A percentile compares a stretch with the other conserved stretches of the same genome.
Evolutionary conservation across 805 yeast genomes (phyloP).

Genomic region (Candida nanaspora): DNA sequence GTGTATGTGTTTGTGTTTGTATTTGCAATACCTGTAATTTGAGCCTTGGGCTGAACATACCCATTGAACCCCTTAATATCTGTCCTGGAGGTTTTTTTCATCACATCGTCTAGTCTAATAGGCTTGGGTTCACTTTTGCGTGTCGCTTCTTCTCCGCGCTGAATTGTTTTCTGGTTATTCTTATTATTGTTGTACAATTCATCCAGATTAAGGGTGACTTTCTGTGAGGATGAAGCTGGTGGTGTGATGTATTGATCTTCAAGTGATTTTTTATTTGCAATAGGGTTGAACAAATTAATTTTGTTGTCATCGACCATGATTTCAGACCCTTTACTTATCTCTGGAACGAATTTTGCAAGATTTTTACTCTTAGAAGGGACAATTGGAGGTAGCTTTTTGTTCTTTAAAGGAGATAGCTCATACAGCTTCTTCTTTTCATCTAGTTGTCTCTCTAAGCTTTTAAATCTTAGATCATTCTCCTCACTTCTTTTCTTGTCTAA

Average conservation of each 20-base stretch:
- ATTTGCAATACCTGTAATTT: not conserved
- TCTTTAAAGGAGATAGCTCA: slow-evolving; percentile 12
- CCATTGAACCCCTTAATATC: slow-evolving; percentile 1
- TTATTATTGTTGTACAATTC: slow-evolving; percentile 2
- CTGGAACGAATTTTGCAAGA: slow-evolving; percentile 4
- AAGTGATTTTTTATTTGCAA: not conserved
- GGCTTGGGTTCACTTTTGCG: slow-evolving; percentile 14
- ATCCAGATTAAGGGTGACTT: slow-evolving; percentile 5
- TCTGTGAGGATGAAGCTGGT: slow-evolving; percentile 3
- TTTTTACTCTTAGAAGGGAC: slow-evolving; percentile 18
- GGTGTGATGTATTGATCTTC: not conserved
- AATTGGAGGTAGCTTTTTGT: slow-evolving; percentile 18
- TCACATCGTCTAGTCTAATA: slow-evolving; percentile 15
- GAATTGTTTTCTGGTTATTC: too few relatives aligned
- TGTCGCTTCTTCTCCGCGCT: too few relatives aligned
- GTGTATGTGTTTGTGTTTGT: not conserved
- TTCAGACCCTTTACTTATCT: too few relatives aligned
- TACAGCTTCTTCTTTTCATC: slow-evolving; percentile 12
- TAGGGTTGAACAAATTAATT: not conserved
- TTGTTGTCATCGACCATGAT: too few relatives aligned
- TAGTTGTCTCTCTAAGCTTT: slow-evolving; percentile 13
- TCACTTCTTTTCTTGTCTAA: slow-evolving; percentile 9
- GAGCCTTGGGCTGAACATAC: not conserved
- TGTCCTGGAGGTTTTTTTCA: slow-evolving; percentile 5
- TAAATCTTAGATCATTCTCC: slow-evolving; percentile 13